Evolutionary conservation across 2,329 filamentous ascomycete species (phyloP).

Genomic region (Neurospora sp.): DNA sequence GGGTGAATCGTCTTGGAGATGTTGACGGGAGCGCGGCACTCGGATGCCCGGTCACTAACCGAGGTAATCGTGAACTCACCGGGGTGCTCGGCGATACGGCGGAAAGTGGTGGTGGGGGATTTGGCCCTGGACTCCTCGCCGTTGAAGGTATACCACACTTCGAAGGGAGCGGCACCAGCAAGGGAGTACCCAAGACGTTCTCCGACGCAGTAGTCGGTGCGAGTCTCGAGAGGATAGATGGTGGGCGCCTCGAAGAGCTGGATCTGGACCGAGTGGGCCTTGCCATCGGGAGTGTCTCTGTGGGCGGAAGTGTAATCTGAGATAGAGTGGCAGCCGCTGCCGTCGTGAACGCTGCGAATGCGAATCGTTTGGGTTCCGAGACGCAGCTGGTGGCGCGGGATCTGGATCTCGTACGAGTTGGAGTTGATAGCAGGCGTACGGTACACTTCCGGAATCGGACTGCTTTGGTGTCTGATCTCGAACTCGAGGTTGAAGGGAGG

Average conservation of each 20-base stretch:
- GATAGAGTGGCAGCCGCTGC: conserved; percentile 74
- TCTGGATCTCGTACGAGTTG: conserved; percentile 67
- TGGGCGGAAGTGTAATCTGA: conserved; percentile 40
- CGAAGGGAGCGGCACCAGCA: conserved; percentile 84
- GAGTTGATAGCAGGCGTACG: conserved; percentile 70
- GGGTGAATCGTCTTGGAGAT: conserved; percentile 81
- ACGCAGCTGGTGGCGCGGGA: conserved; percentile 75
- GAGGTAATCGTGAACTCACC: conserved; percentile 82
- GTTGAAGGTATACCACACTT: conserved; percentile 85
- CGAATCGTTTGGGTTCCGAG: conserved; percentile 83
- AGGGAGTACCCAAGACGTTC: conserved; percentile 90
- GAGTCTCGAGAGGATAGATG: conserved; percentile 78
- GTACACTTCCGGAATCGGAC: conserved; percentile 68
- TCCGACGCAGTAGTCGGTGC: conserved; percentile 86
- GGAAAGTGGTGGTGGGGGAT: conserved; percentile 72
- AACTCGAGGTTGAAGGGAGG: conserved; percentile 87
- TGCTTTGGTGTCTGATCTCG: conserved; percentile 85
- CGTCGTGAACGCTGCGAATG: conserved; percentile 83
- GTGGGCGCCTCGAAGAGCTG: conserved; percentile 88
- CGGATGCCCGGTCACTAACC: conserved; percentile 77
- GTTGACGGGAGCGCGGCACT: conserved; percentile 72
- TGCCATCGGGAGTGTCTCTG: conserved; percentile 16
- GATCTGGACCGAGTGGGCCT: conserved; percentile 72
- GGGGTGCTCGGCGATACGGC: conserved; percentile 83
- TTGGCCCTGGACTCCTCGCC: conserved; percentile 69